Evolutionary conservation across 305 asterid genomes (phyloP), one percentile per base, ranked within the genome.

Genomic region (Solanum hybrid): DNA sequence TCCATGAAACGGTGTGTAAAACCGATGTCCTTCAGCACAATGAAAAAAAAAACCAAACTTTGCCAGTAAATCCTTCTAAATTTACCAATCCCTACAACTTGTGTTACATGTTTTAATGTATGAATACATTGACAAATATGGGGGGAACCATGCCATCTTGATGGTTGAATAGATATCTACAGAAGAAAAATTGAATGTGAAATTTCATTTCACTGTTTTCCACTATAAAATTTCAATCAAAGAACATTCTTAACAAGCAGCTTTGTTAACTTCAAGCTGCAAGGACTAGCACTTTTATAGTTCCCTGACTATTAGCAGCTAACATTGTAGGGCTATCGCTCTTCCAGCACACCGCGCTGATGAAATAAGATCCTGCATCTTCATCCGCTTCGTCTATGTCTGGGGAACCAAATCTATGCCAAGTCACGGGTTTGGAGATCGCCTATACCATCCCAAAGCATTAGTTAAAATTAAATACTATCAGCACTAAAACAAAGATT

Each of bases 301-400:
- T 94, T 72, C 98, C 98, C 90, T 93, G 93, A 88, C 98, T 96
- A 92, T 95, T 96, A 32, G 98, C 98, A 88, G 98, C 97, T 89
- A 96, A 89, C 96, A 96, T 93, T 5, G 96, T 96, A 29, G 96
- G 98, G 90, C 97, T 95, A 45, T 93, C 97, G 89, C 95, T 95
- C 93, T 96, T 96, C 98, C 98, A 96, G 92, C 98, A 94, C 26
- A 95, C 97, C 22, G 98, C 98, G 88, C 98, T 95, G 77, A 95
- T 96, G 91, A 96, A 96, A 92, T 92, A 93, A 51, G 98, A 93
- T 70, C 93, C 97, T 13, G 93, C 91, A 31, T 94, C 98, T 91
- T 94, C 98, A 36, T 94, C 98, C 0, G 79, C 41, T 1, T 92
- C 96, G 6, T 94, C 97, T 86, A 92, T 90, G 3, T 93, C 96